Conservation (phyloP, 768 basidiomycete genomes). For the Xerocomellus amylosporus region DNA sequence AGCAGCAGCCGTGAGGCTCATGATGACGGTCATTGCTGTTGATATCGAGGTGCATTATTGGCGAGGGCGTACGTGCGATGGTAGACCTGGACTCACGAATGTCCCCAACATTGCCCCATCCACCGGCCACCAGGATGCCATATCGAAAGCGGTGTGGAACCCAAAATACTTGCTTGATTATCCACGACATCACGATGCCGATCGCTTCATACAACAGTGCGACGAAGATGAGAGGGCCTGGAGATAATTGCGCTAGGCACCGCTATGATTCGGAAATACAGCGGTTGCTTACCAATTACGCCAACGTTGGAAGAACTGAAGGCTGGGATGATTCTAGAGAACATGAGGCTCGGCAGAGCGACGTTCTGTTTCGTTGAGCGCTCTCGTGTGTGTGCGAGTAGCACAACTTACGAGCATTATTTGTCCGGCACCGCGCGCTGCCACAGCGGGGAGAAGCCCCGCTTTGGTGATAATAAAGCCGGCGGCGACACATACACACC, state of each 20-base stretch:
- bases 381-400: background rate
- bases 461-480: constrained; percentile 60
- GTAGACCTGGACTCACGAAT: constrained; percentile 48
- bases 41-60: background rate
- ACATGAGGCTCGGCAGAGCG: constrained; percentile 60
- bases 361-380: constrained; percentile 42
- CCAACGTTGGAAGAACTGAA: constrained; percentile 56
- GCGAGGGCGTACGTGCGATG: background rate
- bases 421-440: constrained; percentile 58
- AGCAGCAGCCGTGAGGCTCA: constrained; percentile 56
- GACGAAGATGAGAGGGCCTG: constrained; percentile 64
- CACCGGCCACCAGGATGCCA: constrained; percentile 67
- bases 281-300: constrained; percentile 44
- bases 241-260: background rate
- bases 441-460: constrained; percentile 56
- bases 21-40: constrained; percentile 61
- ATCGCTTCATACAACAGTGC: constrained; percentile 56
- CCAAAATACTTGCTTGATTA: constrained; percentile 65
- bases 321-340: constrained; percentile 69
- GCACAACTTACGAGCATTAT: constrained; percentile 46
- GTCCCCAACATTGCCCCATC: constrained; percentile 68
- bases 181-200: constrained; percentile 52
- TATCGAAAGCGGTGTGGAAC: constrained; percentile 75
- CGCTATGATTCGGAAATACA: background rate
- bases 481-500: constrained; percentile 50